Evolutionary conservation across 1,139 yeast genomes (phyloP), one percentile per base, ranked within the genome.

Genomic region (Zygosaccharomyces pseudobailii): DNA sequence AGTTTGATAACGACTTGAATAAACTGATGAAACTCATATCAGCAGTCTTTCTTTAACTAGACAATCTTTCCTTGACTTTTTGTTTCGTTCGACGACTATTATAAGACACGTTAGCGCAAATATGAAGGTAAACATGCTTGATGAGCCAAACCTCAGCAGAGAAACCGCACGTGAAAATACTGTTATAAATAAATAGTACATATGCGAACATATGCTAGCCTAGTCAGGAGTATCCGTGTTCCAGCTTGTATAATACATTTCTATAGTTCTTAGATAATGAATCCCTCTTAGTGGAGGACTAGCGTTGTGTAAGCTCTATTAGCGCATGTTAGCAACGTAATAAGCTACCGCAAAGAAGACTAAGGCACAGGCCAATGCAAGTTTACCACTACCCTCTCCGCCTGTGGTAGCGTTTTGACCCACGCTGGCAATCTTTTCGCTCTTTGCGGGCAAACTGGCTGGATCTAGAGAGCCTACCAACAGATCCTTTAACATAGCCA

Each of bases 381-480:
- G 58, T 27, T 59, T 66, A 35, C 69, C 64, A 51, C 62, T 63
- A 43, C 69, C 71, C 50, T 69, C 69, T 47, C 66, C 66, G 40
- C 67, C 66, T 31, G 65, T 45, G 30, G 65, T 45, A 20, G 46
- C 44, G 31, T 45, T 45, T 31, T 47, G 50, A 17, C 57, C 44
- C 21, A 46, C 45, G 5, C 55, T 45, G 22, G 53, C 42, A 23
- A 54, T 46, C 22, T 49, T 43, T 10, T 49, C 50, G n/a, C 47
- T 46, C 32, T 50, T 57, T 21, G 52, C 55, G 33, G 68, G 67
- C 30, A 58, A 62, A 48, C 68, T 64, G 25, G 58, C 61, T 35
- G 72, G 71, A 55, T 80, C 80, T 45, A 83, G 70, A 36, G 74
- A 78, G 53, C 98, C 98, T 52, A 90, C 75, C 59, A 78, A 74